Base-by-base conservation (phyloP, 371 early-diverging fungal genomes). In the Mortierella sp. region DNA sequence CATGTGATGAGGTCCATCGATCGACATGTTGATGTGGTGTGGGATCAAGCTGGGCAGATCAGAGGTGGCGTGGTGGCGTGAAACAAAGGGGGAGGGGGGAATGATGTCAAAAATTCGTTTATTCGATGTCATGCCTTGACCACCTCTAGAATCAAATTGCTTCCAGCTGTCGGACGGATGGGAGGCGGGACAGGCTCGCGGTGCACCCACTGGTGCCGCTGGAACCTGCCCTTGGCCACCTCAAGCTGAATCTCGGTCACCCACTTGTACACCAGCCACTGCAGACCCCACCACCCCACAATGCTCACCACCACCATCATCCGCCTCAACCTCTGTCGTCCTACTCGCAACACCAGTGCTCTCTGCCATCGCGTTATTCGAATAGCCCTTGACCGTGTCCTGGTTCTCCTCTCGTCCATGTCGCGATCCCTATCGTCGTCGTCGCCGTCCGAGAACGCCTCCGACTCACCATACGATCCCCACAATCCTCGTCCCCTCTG, bases 201-300 rank as follows among this genome's bases (percentile, higher is more conserved):
- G 51, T 61, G 62, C n/a, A 61, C 48, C 19, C 47, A 53, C 28
- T 63, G 67, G 43, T 67, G 54, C 63, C 74, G 51, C 46, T 56
- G 27, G 56, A 73, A 73, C 48, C 74, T 54, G 34, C 67, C 74
- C 51, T 50, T 54, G n/a, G 57, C 67, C 13, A 55, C 67, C 25
- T 59, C 67, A 47, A 73, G 59, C 52, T 73, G 63, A 31, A 73
- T 59, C 49, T 55, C 72, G 6, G 63, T 67, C 74, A 73, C 67
- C 74, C 74, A 73, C 47, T 62, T 73, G 63, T 63, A 73, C 13
- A 56, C 60, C 56, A 73, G 37, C 57, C 60, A 73, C 40, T 73
- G 74, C 47, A 73, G 25, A 45, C 55, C 49, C 13, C 57, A 28
- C 74, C 74, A 73, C 0, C 67, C 60, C 19, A 67, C 16, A 13